phyloP scores from a whole-genome alignment of 768 basidiomycete genomes.

The Coprinellus aureogranulatus region DNA sequence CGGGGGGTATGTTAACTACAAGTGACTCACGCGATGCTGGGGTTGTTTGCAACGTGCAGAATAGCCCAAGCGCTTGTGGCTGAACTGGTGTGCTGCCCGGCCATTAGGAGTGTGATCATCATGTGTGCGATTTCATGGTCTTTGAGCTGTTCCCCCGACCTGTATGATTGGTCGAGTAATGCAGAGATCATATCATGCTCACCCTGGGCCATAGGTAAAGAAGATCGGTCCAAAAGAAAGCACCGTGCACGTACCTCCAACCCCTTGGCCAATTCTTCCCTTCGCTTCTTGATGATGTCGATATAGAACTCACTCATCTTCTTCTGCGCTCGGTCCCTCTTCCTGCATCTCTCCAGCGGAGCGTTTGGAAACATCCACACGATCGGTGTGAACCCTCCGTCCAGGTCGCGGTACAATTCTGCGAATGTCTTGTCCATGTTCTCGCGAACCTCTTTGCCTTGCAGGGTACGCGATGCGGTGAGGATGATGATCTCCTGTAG shows the following conservation, averaged over 20 bases:
- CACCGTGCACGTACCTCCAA: slow-evolving; percentile 27
- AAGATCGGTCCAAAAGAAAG: background rate
- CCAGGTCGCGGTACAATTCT: slow-evolving; percentile 79
- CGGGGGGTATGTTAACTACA: too few relatives aligned
- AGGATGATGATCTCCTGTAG: slow-evolving; percentile 91
- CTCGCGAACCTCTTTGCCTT: slow-evolving; percentile 85
- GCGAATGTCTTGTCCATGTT: slow-evolving; percentile 83
- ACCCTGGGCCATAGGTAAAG: slow-evolving; percentile 22
- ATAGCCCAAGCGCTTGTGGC: slow-evolving; percentile 88
- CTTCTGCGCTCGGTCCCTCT: slow-evolving; percentile 84
- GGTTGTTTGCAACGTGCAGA: slow-evolving; percentile 78
- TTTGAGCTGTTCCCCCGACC: slow-evolving; percentile 67
- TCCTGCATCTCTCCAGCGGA: slow-evolving; percentile 86
- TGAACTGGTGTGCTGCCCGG: slow-evolving; percentile 97
- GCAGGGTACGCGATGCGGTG: slow-evolving; percentile 90
- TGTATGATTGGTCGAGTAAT: slow-evolving; percentile 82
- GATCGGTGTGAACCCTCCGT: slow-evolving; percentile 93
- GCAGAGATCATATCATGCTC: slow-evolving; percentile 93
- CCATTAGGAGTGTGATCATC: slow-evolving; percentile 98
- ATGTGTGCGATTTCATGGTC: slow-evolving; percentile 97
- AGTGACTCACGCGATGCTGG: slow-evolving; percentile 33
- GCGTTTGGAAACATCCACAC: slow-evolving; percentile 95
- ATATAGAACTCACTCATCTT: slow-evolving; percentile 95
- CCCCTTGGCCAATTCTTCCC: slow-evolving; percentile 33
- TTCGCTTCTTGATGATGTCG: slow-evolving; percentile 76